Base-by-base conservation (phyloP, 257 asterid species). In the Ilex aquifolium region DNA sequence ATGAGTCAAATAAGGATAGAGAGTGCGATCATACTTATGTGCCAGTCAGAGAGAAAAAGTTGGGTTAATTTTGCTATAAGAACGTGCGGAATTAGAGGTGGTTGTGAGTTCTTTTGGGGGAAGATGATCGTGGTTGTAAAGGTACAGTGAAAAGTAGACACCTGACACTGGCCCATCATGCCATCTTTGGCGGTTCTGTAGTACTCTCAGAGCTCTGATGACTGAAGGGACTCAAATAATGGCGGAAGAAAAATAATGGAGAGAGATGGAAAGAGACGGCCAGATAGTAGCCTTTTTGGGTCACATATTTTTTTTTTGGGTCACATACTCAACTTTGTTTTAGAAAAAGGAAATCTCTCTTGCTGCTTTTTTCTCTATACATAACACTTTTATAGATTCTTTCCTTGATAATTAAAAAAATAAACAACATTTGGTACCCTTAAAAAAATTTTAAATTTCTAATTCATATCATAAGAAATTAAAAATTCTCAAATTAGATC, bases 121-220 rank as follows among this genome's bases (percentile, higher is more conserved):
- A 6, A 30, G 63, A 15, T 36, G n/a, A 52, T 36, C 27, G 27
- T 21, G 27, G 42, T 36, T 4, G 54, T 21, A 59, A 30, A 5
- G 40, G 59, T 13, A 62, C 31, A 21, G 59, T 32, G 67, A 66
- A 75, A 72, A 77, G 82, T 54, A 50, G 74, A 75, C 56, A 80
- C 59, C 69, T 82, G 90, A 74, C 67, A 74, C 60, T 67, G 83
- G 85, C 81, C 82, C 86, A 80, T 63, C 55, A 66, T 59, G 80
- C 79, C 80, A 76, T 77, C 69, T 69, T 68, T 62, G 77, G 76
- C 65, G 71, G 57, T 57, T 65, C 75, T 61, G 72, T 61, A 52
- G 32, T 52, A 40, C 49, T 61, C 72, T 57, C 64, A 52, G 39
- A 55, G 12, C 60, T 21, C 2, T 36, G 42, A 8, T 36, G 42